phyloP scores from a whole-genome alignment of 208 protist genomes.

The Crithidia sp. region DNA sequence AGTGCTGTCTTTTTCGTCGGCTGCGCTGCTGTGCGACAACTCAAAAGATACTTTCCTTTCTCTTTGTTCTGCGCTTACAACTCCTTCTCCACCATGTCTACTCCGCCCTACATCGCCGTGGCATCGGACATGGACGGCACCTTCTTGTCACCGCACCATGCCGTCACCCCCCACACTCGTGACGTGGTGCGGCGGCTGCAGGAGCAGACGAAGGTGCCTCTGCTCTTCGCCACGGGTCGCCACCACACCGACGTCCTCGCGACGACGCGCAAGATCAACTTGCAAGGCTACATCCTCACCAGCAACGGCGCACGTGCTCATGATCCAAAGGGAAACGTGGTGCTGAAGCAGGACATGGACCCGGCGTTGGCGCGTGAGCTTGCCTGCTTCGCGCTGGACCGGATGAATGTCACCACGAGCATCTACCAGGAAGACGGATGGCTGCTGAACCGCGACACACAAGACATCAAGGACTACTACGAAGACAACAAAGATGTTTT shows the following conservation, averaged over 20 bases:
- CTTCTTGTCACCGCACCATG: conserved; percentile 41
- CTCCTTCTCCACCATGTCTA: background rate
- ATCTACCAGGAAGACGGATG: conserved; percentile 48
- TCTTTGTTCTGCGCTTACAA: background rate
- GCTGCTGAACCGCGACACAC: conserved; percentile 33
- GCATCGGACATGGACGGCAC: conserved; percentile 68
- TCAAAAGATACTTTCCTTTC: background rate
- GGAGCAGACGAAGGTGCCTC: conserved; percentile 23
- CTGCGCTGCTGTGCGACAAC: background rate
- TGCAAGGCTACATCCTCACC: conserved; percentile 54
- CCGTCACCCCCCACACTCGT: conserved; percentile 28
- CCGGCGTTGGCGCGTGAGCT: conserved; percentile 34
- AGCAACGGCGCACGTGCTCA: conserved; percentile 57
- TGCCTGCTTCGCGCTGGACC: conserved; percentile 21
- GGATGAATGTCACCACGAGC: conserved; percentile 33
- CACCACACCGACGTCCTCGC: conserved; percentile 51
- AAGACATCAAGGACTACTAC: conserved; percentile 37
- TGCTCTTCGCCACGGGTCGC: conserved; percentile 59
- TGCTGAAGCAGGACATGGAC: conserved; percentile 46
- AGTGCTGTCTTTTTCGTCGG: background rate
- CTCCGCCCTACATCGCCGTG: conserved; percentile 32
- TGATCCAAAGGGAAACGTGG: conserved; percentile 29
- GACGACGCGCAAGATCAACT: conserved; percentile 32
- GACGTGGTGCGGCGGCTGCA: conserved; percentile 28
- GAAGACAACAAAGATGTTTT: conserved; percentile 41